Evolutionary conservation across 106 monocot genomes (phyloP), one percentile per base, ranked within the genome.

Genomic region (Allium cepa): DNA sequence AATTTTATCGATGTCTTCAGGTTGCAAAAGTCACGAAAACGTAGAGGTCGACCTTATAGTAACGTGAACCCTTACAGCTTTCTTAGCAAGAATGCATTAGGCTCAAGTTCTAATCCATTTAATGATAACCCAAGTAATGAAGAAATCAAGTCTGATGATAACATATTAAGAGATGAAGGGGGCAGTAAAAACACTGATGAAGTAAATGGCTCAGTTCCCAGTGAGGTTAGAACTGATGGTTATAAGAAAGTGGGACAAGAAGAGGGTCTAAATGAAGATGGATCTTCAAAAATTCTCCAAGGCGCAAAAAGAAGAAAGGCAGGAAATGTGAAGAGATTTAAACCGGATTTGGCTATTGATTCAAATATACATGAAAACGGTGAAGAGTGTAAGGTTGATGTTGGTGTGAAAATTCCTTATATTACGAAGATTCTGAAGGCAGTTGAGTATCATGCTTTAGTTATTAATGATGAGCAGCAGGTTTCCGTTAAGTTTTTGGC

Each of bases 231-330:
- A 60, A 16, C 9, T 17, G 18, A 60, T 60, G 3, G n/a, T 15
- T 4, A 15, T 60, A 60, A 15, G 17, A 15, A 60, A 60, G 56
- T 13, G 56, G 56, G 4, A 13, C 49, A 75, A 26, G 58, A 71
- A 4, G 58, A 69, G 4, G 62, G 48, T 7, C 11, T 47, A 6
- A 26, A 8, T 11, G 77, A 64, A 60, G 17, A 15, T 22, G 59
- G 59, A 10, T 15, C 17, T 60, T 15, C 17, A 10, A 60, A 59
- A 22, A 9, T 22, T 17, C 70, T 66, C 16, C 75, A 70, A 36
- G 94, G 94, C 64, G 82, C 95, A 47, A 88, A 77, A 76, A 96
- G 74, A 79, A 83, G 95, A 71, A 96, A 96, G 70, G 88, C 91
- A 26, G 85, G 83, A 11, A 75, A 63, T 47, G 88, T 96, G 13